Evolutionary conservation across 176 grass and related monocot genomes (phyloP).

Genomic region (Paspalum notatum): DNA sequence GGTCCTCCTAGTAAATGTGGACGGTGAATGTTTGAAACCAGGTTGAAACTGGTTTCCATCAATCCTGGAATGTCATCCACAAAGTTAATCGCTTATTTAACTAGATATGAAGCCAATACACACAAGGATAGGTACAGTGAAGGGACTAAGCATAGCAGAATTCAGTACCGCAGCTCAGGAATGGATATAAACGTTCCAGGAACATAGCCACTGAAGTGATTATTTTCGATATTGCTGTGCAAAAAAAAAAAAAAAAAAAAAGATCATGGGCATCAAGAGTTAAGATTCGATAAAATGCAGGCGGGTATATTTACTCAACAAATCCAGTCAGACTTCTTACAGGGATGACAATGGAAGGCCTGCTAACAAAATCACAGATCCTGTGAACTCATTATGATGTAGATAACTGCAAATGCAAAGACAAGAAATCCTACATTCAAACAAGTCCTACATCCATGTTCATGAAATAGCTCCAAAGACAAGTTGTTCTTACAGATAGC

Average conservation of each 20-base stretch:
- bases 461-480: constrained; percentile 35
- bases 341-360: constrained; percentile 72
- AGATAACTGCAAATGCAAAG: constrained; percentile 68
- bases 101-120: constrained; percentile 44
- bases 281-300: constrained; percentile 23
- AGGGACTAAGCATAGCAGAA: constrained; percentile 1
- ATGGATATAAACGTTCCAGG: constrained; percentile 80
- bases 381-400: constrained; percentile 85
- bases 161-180: constrained; percentile 67
- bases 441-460: constrained; percentile 22
- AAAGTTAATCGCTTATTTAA: constrained; percentile 31
- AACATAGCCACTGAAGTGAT: constrained; percentile 88
- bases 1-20: constrained; percentile 39
- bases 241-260: constrained; percentile 37
- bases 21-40: constrained; percentile 41
- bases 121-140: constrained; percentile 19
- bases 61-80: constrained; percentile 64
- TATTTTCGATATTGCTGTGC: constrained; percentile 81
- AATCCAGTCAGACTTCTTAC: constrained; percentile 59
- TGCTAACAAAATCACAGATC: constrained; percentile 78
- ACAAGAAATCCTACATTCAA: constrained; percentile 30
- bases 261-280: constrained; percentile 25
- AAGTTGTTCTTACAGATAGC: constrained; percentile 62
- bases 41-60: constrained; percentile 72
- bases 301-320: constrained; percentile 13